Percentiles rank a stretch among this genome's conserved stretches.
Evolutionary conservation across 2,329 filamentous ascomycete species (phyloP).

Genomic region (Pseudogymnoascus sp.): DNA sequence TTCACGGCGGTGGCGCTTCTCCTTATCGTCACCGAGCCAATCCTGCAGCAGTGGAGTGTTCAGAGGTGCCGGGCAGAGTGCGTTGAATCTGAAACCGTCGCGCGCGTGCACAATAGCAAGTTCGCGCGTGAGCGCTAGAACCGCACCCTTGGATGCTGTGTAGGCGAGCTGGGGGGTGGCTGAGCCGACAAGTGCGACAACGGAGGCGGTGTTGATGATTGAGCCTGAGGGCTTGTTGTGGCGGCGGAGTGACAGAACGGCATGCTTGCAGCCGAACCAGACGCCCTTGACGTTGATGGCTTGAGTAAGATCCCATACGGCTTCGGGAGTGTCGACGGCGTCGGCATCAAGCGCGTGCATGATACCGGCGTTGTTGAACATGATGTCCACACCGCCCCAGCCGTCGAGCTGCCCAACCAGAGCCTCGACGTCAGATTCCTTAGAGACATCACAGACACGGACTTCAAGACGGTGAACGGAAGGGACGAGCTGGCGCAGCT

Average conservation of each 20-base stretch:
- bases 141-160: constrained; percentile 69
- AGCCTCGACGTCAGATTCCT: constrained; percentile 55
- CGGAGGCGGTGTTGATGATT: constrained; percentile 68
- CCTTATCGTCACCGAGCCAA: constrained; percentile 65
- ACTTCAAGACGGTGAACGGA: constrained; percentile 43
- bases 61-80: constrained; percentile 64
- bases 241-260: constrained; percentile 57
- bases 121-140: constrained; percentile 66
- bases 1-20: constrained; percentile 63
- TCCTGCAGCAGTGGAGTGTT: constrained; percentile 71
- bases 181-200: constrained; percentile 64
- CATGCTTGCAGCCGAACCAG: constrained; percentile 70
- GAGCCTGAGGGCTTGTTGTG: constrained; percentile 59
- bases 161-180: constrained; percentile 69
- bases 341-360: constrained; percentile 62
- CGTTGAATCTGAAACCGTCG: constrained; percentile 68
- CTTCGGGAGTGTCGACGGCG: constrained; percentile 61
- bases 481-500: constrained; percentile 51
- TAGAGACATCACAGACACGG: constrained; percentile 56
- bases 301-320: constrained; percentile 70
- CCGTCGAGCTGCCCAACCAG: constrained; percentile 55
- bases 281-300: constrained; percentile 74
- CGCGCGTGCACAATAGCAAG: constrained; percentile 66
- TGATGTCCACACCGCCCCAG: constrained; percentile 65
- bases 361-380: constrained; percentile 76